These are phyloP conservation scores for Wallacemonas collosoma DNA, from an alignment of 208 protist species.

Conservation along the genomic window DNA sequence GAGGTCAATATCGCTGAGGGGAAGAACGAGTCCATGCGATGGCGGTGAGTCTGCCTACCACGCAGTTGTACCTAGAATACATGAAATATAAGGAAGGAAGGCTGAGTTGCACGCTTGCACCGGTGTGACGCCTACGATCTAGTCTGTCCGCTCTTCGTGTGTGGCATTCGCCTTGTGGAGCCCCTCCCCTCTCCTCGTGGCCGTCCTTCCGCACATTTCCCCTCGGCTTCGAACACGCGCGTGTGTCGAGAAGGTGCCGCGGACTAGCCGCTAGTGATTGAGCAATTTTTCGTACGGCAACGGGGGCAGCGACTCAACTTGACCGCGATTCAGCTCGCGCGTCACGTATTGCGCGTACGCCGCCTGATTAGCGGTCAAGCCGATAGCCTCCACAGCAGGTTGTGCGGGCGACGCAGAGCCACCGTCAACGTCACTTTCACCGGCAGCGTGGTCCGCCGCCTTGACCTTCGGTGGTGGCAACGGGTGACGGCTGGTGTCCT, in stretches of 20 bases:
- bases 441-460: neutral
- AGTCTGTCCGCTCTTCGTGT: no score
- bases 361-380: slow-evolving; percentile 59
- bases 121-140: no score
- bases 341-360: slow-evolving; percentile 63
- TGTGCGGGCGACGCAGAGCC: neutral
- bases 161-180: no score
- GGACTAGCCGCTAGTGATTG: neutral
- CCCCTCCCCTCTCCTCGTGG: no score
- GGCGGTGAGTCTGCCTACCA: neutral
- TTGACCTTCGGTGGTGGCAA: slow-evolving; percentile 5
- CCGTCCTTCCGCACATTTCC: no score
- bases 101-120: neutral
- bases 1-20: neutral
- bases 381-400: slow-evolving; percentile 25
- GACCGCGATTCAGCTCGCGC: slow-evolving; percentile 42
- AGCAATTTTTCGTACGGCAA: slow-evolving; percentile 54
- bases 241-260: no score
- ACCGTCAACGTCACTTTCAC: neutral
- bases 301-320: slow-evolving; percentile 47
- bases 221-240: no score
- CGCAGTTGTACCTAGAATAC: slow-evolving; percentile 1
- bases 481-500: neutral
- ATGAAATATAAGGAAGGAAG: neutral
- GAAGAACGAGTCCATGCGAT: no score